Base-by-base conservation (phyloP, 768 basidiomycete species). In the Megacollybia marginata region DNA sequence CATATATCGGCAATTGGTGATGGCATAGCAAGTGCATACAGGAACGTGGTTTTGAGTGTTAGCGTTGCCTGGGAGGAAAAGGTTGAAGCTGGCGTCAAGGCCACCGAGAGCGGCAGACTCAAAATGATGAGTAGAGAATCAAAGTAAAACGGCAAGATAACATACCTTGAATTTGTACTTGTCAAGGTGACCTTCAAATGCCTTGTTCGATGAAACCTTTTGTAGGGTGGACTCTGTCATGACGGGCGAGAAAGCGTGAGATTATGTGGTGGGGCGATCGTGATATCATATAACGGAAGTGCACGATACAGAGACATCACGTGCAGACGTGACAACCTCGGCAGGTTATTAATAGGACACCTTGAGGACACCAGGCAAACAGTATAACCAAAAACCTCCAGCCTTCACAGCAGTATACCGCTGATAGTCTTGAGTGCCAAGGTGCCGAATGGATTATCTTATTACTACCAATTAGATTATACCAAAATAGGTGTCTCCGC, bases 121-220 rank as follows among this genome's bases (percentile, higher is more conserved):
- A n/a, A 56, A n/a, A 33, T 16, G 19, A 32, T 28, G 23, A 42
- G 36, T 32, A 45, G 15, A 45, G 13, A 23, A 12, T 3, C 32
- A 15, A 28, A 20, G 7, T 18, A 52, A 31, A 42, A 36, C 46
- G 46, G 48, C 43, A 18, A 43, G 28, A 49, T 45, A 61, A 55
- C 44, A 67, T 54, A 79, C 90, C 73, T 81, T 85, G 73, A 86
- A 89, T 68, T 81, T 88, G 74, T 91, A 97, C 65, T 97, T 97
- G 52, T 70, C 76, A 50, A 98, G 63, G 48, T 79, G 76, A 19
- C 95, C 96, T 50, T 78, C 85, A 54, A 86, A 95, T 10, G 81
- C 75, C 65, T 85, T 85, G 77, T 81, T 92, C 9, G 79, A 73
- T 1, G 89, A 86, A 15, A 92, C 53, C 62, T 82, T 79, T 56